Conservation (phyloP, 306 rosid species). For the Ormosia emarginata region DNA sequence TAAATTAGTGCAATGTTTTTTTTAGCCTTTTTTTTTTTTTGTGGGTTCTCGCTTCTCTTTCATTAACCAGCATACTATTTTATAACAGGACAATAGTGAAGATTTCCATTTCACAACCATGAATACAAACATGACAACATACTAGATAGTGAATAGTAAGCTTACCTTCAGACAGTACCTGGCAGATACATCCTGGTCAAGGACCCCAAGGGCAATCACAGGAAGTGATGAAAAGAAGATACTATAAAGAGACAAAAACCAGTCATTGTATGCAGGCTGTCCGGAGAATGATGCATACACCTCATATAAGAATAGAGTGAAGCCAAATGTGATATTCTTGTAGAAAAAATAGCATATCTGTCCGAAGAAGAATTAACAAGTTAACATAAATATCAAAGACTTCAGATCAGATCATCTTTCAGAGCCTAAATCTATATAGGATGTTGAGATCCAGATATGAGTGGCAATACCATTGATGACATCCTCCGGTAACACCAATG, state of each 20-base stretch:
- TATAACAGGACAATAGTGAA: neutral
- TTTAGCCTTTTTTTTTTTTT: neutral
- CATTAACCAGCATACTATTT: neutral
- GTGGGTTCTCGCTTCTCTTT: neutral
- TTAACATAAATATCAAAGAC: slow-evolving; percentile 1
- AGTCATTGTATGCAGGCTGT: slow-evolving; percentile 79
- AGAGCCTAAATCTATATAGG: neutral
- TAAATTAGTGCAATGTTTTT: neutral
- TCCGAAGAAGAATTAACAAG: slow-evolving; percentile 21
- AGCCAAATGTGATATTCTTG: slow-evolving; percentile 83
- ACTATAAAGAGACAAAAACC: slow-evolving; percentile 82
- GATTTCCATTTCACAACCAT: neutral
- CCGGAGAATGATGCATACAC: slow-evolving; percentile 77
- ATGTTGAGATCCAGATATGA: neutral
- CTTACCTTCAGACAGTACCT: slow-evolving; percentile 71
- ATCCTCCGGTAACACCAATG: slow-evolving; percentile 95
- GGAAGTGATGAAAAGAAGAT: slow-evolving; percentile 84
- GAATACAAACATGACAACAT: neutral
- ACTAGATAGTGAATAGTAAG: neutral
- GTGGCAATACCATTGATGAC: slow-evolving; percentile 73
- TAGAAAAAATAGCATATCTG: slow-evolving; percentile 97
- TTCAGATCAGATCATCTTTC: neutral
- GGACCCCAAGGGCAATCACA: slow-evolving; percentile 77
- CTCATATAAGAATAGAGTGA: slow-evolving; percentile 77
- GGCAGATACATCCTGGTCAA: slow-evolving; percentile 94